phyloP scores from a whole-genome alignment of 2,329 filamentous ascomycete species.

The Aureobasidium melanogenum region DNA sequence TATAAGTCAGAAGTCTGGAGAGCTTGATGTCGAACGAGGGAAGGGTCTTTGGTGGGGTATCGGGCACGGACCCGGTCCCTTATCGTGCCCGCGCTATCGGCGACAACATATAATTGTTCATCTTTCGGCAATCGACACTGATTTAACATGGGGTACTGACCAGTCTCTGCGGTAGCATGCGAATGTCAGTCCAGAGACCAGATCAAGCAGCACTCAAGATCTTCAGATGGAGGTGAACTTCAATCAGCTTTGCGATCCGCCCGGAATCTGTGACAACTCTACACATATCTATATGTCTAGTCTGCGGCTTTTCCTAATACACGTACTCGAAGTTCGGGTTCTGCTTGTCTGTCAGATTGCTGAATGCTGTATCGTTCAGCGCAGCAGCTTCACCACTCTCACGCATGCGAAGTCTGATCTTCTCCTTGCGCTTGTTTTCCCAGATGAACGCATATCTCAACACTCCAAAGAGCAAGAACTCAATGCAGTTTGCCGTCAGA shows the following conservation, averaged over 20 bases:
- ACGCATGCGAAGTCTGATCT: neutral
- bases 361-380: neutral
- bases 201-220: too few species aligned
- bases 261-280: neutral
- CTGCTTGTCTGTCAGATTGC: constrained; percentile 15
- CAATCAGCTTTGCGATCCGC: neutral
- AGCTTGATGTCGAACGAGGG: neutral
- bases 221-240: neutral
- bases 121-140: neutral
- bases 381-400: constrained; percentile 1
- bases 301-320: neutral
- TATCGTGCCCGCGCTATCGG: neutral
- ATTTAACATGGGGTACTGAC: too few species aligned
- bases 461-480: neutral
- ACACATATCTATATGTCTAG: neutral
- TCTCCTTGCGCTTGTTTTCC: neutral
- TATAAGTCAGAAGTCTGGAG: neutral
- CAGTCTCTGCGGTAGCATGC: too few species aligned
- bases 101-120: neutral
- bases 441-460: neutral
- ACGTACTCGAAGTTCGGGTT: constrained; percentile 15
- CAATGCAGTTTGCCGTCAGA: neutral
- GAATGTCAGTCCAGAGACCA: too few species aligned
- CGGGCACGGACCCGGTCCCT: neutral
- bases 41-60: neutral